A percentile compares a stretch with the other conserved stretches of the same genome.
phyloP scores from a whole-genome alignment of 2,329 filamentous ascomycete species.

The Aspergillus costaricaensis region DNA sequence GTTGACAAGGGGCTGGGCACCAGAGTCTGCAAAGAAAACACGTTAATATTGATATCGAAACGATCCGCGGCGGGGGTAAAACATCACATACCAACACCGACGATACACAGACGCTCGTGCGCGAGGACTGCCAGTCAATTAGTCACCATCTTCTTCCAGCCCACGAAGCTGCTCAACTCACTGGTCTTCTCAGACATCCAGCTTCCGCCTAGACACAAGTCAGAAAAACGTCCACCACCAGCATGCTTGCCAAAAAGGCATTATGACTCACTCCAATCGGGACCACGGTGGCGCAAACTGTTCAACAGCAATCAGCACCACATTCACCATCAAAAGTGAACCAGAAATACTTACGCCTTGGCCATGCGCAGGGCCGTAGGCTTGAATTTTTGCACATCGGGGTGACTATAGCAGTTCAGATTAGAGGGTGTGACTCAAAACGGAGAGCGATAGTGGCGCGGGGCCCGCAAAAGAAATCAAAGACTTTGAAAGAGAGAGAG shows the following conservation, averaged over 20 bases:
- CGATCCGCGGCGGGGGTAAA: constrained; percentile 5
- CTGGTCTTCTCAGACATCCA: constrained; percentile 88
- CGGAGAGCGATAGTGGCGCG: constrained; percentile 4
- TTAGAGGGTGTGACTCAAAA: constrained; percentile 25
- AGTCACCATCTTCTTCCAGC: constrained; percentile 11
- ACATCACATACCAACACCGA: constrained; percentile 76
- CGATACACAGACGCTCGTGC: constrained; percentile 96
- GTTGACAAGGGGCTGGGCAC: constrained; percentile 93
- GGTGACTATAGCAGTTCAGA: constrained; percentile 59
- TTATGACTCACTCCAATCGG: constrained; percentile 87
- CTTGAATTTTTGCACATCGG: constrained; percentile 96
- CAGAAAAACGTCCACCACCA: constrained; percentile 21
- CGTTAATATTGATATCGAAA: constrained; percentile 15
- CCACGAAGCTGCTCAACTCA: constrained; percentile 51
- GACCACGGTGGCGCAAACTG: constrained; percentile 91
- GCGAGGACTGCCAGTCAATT: constrained; percentile 69
- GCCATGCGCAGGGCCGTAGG: constrained; percentile 88
- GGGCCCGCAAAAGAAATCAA: neutral
- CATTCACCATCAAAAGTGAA: constrained; percentile 7
- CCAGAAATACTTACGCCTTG: constrained; percentile 73
- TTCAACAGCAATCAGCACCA: constrained; percentile 38
- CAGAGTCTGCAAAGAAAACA: constrained; percentile 66
- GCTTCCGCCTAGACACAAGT: constrained; percentile 69
- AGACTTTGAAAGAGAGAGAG: too few relatives aligned
- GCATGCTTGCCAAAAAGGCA: constrained; percentile 12